Conservation (phyloP, 495 filamentous ascomycete genomes). For the Neurospora intermedia region DNA sequence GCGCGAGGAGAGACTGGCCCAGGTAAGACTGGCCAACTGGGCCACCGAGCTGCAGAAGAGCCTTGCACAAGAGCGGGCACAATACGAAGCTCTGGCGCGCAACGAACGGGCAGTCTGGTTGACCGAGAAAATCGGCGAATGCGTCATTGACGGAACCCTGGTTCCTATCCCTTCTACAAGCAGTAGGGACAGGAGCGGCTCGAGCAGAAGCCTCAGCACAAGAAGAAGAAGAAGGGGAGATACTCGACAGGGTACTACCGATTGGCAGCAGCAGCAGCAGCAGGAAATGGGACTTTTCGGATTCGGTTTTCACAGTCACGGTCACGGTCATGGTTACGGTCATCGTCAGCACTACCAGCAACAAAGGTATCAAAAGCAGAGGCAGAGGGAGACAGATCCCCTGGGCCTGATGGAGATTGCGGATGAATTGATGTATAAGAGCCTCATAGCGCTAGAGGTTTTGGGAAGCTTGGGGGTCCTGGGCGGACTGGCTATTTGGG, state of each 20-base stretch:
- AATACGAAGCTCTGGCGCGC: slow-evolving; percentile 59
- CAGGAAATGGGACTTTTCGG: neutral
- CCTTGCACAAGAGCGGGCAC: slow-evolving; percentile 66
- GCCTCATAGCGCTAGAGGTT: slow-evolving; percentile 65
- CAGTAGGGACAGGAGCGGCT: neutral
- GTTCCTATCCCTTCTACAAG: slow-evolving; percentile 27
- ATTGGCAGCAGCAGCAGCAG: slow-evolving; percentile 3
- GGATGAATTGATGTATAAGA: slow-evolving; percentile 53
- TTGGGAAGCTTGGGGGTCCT: slow-evolving; percentile 66
- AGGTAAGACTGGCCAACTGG: slow-evolving; percentile 79
- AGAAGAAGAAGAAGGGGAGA: neutral
- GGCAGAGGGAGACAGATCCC: slow-evolving; percentile 49
- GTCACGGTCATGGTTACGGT: neutral
- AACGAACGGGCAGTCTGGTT: slow-evolving; percentile 74
- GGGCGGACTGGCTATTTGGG: slow-evolving; percentile 62
- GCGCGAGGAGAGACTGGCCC: slow-evolving; percentile 62
- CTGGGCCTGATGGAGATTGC: slow-evolving; percentile 62
- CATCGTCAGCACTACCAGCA: neutral
- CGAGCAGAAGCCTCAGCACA: neutral
- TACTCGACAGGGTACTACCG: neutral
- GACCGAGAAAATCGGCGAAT: slow-evolving; percentile 62
- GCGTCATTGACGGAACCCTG: slow-evolving; percentile 59
- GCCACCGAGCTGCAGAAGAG: slow-evolving; percentile 79
- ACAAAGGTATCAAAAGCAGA: slow-evolving; percentile 21
- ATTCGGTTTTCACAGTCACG: neutral